A percentile compares a stretch with the other conserved stretches of the same genome.
Conservation (phyloP, 1,139 yeast genomes). For the Chernovozyma aurita region DNA sequence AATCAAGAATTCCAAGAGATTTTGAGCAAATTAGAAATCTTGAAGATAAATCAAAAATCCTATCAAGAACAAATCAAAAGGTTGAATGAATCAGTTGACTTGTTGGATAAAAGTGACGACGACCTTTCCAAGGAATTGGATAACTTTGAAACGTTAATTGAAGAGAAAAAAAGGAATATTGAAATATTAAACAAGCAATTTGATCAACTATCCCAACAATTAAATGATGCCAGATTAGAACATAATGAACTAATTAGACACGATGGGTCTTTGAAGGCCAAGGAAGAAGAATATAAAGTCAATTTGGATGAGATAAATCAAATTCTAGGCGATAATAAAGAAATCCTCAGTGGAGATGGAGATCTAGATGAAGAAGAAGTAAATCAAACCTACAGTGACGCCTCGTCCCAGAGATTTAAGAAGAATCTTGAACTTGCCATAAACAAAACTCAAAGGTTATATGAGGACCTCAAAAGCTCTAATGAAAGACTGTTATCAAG, state of each 20-base stretch:
- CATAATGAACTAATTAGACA: slow-evolving; percentile 41
- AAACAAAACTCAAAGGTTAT: neutral
- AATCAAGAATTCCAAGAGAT: slow-evolving; percentile 81
- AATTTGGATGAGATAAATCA: slow-evolving; percentile 12
- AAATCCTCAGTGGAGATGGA: neutral
- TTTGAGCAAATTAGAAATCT: slow-evolving; percentile 58
- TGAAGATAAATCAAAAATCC: slow-evolving; percentile 43
- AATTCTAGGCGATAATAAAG: slow-evolving; percentile 9
- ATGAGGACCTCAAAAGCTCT: neutral
- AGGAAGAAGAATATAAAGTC: slow-evolving; percentile 27
- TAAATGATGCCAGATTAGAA: slow-evolving; percentile 23
- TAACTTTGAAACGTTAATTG: slow-evolving; percentile 50
- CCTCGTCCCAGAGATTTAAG: neutral
- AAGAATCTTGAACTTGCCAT: neutral
- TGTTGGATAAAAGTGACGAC: slow-evolving; percentile 49
- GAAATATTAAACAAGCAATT: slow-evolving; percentile 14
- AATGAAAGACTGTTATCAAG: neutral
- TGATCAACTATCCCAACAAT: slow-evolving; percentile 9
- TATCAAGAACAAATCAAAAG: slow-evolving; percentile 48
- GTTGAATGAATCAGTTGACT: slow-evolving; percentile 38
- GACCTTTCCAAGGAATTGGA: slow-evolving; percentile 45
- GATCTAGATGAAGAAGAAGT: neutral
- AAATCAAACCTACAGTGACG: neutral
- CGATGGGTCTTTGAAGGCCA: slow-evolving; percentile 58
- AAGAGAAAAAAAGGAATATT: slow-evolving; percentile 29